A percentile compares a stretch with the other conserved stretches of the same genome.
Conservation (phyloP, 2,329 filamentous ascomycete genomes). For the Alternaria sp. region DNA sequence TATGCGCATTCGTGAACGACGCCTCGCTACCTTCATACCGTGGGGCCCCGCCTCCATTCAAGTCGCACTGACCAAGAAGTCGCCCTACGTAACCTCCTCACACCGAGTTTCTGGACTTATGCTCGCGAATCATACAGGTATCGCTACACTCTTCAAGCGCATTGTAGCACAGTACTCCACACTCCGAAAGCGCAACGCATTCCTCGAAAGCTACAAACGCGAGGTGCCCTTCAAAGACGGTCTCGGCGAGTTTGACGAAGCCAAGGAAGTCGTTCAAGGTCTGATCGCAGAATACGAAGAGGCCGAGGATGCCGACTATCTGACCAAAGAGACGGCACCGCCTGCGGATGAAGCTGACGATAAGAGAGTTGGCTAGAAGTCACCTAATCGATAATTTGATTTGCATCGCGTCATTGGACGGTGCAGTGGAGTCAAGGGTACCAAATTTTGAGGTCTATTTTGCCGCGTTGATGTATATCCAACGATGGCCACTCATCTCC, state of each 20-base stretch:
- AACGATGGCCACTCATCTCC: background rate
- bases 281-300: slow-evolving; percentile 95
- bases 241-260: slow-evolving; percentile 93
- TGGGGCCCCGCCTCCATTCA: slow-evolving; percentile 99
- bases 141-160: slow-evolving; percentile 94
- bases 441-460: slow-evolving; percentile 4
- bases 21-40: slow-evolving; percentile 94
- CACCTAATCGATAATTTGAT: background rate
- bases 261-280: slow-evolving; percentile 88
- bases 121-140: slow-evolving; percentile 97
- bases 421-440: slow-evolving; percentile 7
- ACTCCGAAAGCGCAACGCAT: slow-evolving; percentile 95
- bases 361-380: slow-evolving; percentile 37
- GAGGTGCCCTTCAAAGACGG: slow-evolving; percentile 93
- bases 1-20: slow-evolving; percentile 91
- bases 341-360: slow-evolving; percentile 49
- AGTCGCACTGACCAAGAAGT: slow-evolving; percentile 94
- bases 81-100: slow-evolving; percentile 92
- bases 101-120: slow-evolving; percentile 96
- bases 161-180: slow-evolving; percentile 92
- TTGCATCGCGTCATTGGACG: slow-evolving; percentile 14
- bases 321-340: slow-evolving; percentile 72
- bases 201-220: slow-evolving; percentile 95
- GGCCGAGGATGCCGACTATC: slow-evolving; percentile 87
- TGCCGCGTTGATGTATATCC: slow-evolving; percentile 7